Percentiles rank a stretch among this genome's conserved stretches.
phyloP scores from a whole-genome alignment of 2,329 filamentous ascomycete species.

The Chaetothyriales sp. region DNA sequence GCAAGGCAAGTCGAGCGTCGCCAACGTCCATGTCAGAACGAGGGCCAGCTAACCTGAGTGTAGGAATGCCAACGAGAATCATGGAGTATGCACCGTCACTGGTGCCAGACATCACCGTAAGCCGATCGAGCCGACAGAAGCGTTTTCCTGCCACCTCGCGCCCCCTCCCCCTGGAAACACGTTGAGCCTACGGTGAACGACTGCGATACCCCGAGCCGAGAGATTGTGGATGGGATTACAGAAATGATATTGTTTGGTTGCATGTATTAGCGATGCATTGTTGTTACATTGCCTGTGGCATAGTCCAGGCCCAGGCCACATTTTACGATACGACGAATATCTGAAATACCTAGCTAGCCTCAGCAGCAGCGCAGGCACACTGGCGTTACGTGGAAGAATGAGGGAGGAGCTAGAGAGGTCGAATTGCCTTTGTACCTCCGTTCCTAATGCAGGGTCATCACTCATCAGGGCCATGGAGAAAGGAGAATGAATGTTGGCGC shows the following conservation, averaged over 20 bases:
- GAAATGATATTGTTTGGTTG: neutral
- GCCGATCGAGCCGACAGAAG: neutral
- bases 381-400: neutral
- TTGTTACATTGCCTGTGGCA: neutral
- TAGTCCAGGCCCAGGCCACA: neutral
- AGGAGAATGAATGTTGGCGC: neutral
- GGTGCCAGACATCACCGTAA: conserved; percentile 44
- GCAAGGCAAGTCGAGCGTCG: conserved; percentile 47
- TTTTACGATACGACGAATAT: neutral
- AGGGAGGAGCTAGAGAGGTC: neutral
- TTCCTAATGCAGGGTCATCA: too few relatives aligned
- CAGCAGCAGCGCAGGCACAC: neutral
- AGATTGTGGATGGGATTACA: neutral
- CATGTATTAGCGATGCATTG: neutral
- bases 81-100: conserved; percentile 96
- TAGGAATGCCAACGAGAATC: conserved; percentile 86
- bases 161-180: neutral
- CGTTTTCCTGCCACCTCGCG: too few relatives aligned
- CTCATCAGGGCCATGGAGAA: neutral
- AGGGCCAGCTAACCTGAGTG: neutral
- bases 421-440: neutral
- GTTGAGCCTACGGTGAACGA: neutral
- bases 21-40: neutral
- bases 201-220: neutral
- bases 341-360: neutral